phyloP scores from a whole-genome alignment of 768 basidiomycete species.

The Tylopilus subfusipes region DNA sequence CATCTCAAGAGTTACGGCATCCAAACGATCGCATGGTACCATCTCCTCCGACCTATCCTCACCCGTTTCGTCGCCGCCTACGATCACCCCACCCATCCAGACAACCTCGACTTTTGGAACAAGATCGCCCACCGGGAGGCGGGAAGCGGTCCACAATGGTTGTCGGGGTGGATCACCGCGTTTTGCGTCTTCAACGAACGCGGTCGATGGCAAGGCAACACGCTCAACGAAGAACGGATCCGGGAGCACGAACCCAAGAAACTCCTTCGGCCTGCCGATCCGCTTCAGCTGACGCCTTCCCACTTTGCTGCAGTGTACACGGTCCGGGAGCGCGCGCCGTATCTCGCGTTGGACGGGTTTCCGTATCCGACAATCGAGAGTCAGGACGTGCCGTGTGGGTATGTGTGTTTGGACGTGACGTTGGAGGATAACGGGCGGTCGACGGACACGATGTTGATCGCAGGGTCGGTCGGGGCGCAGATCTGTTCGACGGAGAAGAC shows the following conservation, averaged over 20 bases:
- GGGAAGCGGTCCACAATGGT: slow-evolving; percentile 28
- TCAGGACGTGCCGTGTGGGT: slow-evolving; percentile 29
- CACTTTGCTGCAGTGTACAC: slow-evolving; percentile 29
- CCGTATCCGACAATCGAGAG: slow-evolving; percentile 30
- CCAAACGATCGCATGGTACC: slow-evolving; percentile 36
- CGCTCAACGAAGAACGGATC: slow-evolving; percentile 28
- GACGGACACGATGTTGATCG: slow-evolving; percentile 29
- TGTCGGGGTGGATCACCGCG: slow-evolving; percentile 41
- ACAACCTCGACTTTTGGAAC: slow-evolving; percentile 39
- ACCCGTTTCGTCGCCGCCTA: slow-evolving; percentile 36
- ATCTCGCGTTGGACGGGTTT: slow-evolving; percentile 26
- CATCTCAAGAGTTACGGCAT: slow-evolving; percentile 38
- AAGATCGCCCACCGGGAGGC: slow-evolving; percentile 28
- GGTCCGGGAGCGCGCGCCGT: slow-evolving; percentile 18
- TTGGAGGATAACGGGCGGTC: slow-evolving; percentile 26
- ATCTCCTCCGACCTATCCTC: slow-evolving; percentile 40
- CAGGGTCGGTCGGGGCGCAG: slow-evolving; percentile 28
- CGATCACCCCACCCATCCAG: slow-evolving; percentile 26
- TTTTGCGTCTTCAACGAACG: slow-evolving; percentile 35
- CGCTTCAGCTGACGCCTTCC: slow-evolving; percentile 21
- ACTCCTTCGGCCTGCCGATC: slow-evolving; percentile 29
- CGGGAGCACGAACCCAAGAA: slow-evolving; percentile 31
- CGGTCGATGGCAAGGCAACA: slow-evolving; percentile 32
- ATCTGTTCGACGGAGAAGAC: slow-evolving; percentile 30
- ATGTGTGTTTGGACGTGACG: slow-evolving; percentile 27